These are phyloP conservation scores for Antrodiella citrinella DNA, from an alignment of 768 basidiomycete genomes.

Conservation along the genomic window DNA sequence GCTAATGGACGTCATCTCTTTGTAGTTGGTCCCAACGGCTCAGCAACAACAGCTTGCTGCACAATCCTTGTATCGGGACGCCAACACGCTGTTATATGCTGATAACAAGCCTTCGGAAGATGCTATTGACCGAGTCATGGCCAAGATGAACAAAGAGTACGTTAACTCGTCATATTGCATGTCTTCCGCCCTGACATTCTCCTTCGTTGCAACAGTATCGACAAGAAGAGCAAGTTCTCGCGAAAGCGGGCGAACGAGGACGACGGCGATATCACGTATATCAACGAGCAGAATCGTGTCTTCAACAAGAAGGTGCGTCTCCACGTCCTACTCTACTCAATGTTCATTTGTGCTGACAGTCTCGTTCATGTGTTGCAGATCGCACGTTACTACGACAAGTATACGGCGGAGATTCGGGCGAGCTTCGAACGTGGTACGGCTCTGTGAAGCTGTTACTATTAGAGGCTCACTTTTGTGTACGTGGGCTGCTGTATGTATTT, in stretches of 20 bases:
- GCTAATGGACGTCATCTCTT: too few relatives aligned
- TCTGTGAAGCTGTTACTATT: conserved; percentile 35
- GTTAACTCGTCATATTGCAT: conserved; percentile 26
- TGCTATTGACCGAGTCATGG: conserved; percentile 85
- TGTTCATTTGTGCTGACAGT: not conserved
- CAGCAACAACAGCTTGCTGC: conserved; percentile 61
- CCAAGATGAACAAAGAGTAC: conserved; percentile 90
- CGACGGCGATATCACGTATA: conserved; percentile 95
- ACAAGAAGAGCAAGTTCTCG: conserved; percentile 86
- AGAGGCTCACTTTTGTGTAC: conserved; percentile 7
- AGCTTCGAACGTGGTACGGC: conserved; percentile 98
- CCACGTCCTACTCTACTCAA: conserved; percentile 1
- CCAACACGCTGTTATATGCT: conserved; percentile 87
- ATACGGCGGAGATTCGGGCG: conserved; percentile 91
- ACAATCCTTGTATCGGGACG: conserved; percentile 87
- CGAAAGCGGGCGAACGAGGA: conserved; percentile 87
- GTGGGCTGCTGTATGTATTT: conserved; percentile 1
- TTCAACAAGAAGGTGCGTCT: conserved; percentile 88
- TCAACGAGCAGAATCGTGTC: conserved; percentile 96
- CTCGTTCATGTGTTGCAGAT: conserved; percentile 42
- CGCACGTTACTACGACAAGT: conserved; percentile 93
- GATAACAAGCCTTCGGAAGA: conserved; percentile 95
- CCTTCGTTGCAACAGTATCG: conserved; percentile 46
- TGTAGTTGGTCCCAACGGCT: conserved; percentile 42
- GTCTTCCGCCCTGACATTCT: conserved; percentile 1